Conservation (phyloP, 805 yeast species). For the Metschnikowia dekortorum region DNA sequence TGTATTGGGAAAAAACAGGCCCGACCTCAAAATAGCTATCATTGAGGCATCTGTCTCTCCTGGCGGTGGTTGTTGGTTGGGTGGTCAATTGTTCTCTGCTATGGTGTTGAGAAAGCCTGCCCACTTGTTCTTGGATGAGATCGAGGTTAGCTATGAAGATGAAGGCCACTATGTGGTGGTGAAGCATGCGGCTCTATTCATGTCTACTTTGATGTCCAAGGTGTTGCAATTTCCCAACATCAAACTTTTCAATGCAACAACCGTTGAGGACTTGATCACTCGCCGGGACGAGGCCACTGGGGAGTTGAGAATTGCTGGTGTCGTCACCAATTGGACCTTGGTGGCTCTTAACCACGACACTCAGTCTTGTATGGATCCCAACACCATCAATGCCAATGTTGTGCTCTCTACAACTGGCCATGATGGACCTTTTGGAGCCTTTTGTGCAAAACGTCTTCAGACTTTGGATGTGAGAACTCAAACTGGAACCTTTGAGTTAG, state of each 20-base stretch:
- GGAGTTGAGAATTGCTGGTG: conserved; percentile 67
- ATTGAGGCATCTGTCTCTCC: conserved; percentile 72
- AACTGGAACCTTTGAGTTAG: conserved; percentile 32
- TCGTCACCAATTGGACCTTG: conserved; percentile 79
- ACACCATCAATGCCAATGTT: conserved; percentile 63
- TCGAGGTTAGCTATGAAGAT: conserved; percentile 66
- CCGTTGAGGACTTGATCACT: conserved; percentile 76
- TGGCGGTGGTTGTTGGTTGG: conserved; percentile 79
- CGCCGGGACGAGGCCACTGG: conserved; percentile 55
- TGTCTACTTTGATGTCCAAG: conserved; percentile 65
- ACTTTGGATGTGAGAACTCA: conserved; percentile 26
- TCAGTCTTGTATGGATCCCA: conserved; percentile 81
- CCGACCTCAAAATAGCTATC: conserved; percentile 69
- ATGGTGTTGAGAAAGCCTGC: conserved; percentile 81
- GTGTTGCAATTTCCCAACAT: conserved; percentile 70
- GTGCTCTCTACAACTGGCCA: conserved; percentile 74
- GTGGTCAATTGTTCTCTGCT: conserved; percentile 73
- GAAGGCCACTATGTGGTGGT: conserved; percentile 79
- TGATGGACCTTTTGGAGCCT: conserved; percentile 82
- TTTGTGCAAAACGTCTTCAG: conserved; percentile 61
- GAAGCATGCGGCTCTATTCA: conserved; percentile 75
- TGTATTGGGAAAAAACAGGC: conserved; percentile 65
- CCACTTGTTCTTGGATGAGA: conserved; percentile 59
- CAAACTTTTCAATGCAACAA: conserved; percentile 73
- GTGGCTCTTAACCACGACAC: conserved; percentile 72